phyloP scores from a whole-genome alignment of 352 stramenopile genomes.

The Plasmopara viticola region DNA sequence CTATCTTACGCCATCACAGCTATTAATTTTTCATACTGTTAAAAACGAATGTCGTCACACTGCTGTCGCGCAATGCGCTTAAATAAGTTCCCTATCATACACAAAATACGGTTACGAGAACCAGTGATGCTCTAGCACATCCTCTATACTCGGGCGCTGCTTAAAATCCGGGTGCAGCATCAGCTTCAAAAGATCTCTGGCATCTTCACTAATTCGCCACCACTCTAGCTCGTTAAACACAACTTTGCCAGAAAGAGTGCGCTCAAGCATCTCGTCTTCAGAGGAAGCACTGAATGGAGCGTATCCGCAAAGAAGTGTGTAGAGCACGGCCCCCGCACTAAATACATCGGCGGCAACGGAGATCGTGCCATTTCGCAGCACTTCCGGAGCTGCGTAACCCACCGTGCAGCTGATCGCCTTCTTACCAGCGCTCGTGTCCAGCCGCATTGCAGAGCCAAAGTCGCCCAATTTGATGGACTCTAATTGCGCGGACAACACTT shows the following conservation, averaged over 20 bases:
- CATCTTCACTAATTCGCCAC: conserved; percentile 38
- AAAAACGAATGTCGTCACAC: too few species aligned
- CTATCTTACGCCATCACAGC: too few species aligned
- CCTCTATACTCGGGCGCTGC: conserved; percentile 51
- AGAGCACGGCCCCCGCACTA: conserved; percentile 64
- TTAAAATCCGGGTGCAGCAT: conserved; percentile 47
- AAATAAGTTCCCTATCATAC: conserved; percentile 19
- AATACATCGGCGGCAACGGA: conserved; percentile 71
- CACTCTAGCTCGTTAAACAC: conserved; percentile 55
- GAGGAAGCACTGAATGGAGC: conserved; percentile 55
- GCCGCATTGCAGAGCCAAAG: conserved; percentile 54
- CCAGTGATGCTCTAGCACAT: conserved; percentile 60
- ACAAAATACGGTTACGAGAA: conserved; percentile 33
- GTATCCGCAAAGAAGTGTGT: conserved; percentile 58
- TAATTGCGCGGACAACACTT: conserved; percentile 33
- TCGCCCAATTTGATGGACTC: conserved; percentile 62
- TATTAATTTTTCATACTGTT: too few species aligned
- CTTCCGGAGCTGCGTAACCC: conserved; percentile 69
- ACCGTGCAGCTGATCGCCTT: conserved; percentile 56
- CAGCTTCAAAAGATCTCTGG: conserved; percentile 47
- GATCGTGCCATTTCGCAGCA: conserved; percentile 43
- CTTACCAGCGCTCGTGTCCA: conserved; percentile 34
- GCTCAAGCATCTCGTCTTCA: conserved; percentile 57
- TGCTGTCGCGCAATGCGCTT: neutral
- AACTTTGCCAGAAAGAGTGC: conserved; percentile 41